Evolutionary conservation across 129 eudicot species (phyloP).

Genomic region (Dittrichia graveolens): DNA sequence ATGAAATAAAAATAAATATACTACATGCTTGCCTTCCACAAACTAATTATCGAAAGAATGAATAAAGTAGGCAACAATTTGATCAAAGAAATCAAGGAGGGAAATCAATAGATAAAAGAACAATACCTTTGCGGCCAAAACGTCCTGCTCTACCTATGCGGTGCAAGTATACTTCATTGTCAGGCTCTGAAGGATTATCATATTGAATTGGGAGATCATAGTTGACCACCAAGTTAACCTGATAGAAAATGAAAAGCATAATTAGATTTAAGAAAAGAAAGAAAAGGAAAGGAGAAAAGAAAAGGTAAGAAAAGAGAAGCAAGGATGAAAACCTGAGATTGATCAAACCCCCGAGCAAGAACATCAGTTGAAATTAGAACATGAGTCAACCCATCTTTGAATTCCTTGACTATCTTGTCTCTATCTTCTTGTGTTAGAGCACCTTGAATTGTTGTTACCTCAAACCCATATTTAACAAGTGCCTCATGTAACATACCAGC

Average conservation of each 20-base stretch:
- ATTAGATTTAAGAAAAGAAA: neutral
- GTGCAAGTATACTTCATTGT: slow-evolving; percentile 75
- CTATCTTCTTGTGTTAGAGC: slow-evolving; percentile 66
- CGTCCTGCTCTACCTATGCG: slow-evolving; percentile 94
- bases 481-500: slow-evolving; percentile 57
- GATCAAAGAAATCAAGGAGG: too few species aligned
- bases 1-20: neutral
- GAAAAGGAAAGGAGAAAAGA: too few species aligned
- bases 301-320: neutral
- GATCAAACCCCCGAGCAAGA: slow-evolving; percentile 89
- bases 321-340: slow-evolving; percentile 51
- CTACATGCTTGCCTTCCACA: neutral
- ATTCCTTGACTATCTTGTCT: slow-evolving; percentile 76
- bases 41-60: neutral
- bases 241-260: neutral
- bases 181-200: slow-evolving; percentile 56
- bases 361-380: slow-evolving; percentile 84
- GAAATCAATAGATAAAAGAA: neutral
- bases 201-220: slow-evolving; percentile 62
- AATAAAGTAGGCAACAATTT: too few species aligned
- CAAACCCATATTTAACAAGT: slow-evolving; percentile 58
- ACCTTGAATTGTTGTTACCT: slow-evolving; percentile 81
- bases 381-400: slow-evolving; percentile 73
- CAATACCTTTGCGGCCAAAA: slow-evolving; percentile 84
- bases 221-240: slow-evolving; percentile 85